Evolutionary conservation across 495 filamentous ascomycete species (phyloP), one percentile per base, ranked within the genome.

Genomic region (Friedmanniomyces simplex): DNA sequence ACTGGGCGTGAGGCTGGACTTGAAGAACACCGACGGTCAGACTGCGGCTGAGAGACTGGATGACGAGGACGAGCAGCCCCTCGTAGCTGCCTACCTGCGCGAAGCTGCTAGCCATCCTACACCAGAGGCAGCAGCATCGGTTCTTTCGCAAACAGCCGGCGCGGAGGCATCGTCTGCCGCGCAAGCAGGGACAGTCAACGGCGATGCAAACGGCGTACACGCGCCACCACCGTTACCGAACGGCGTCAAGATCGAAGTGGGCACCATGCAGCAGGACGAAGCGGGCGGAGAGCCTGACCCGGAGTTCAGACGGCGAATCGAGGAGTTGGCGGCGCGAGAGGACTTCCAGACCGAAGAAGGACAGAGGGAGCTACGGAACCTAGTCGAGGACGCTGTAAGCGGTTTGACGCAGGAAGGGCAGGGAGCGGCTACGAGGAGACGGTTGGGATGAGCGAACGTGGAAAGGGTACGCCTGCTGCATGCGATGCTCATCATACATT

Each of bases 1-100:
- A 66, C 74, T 97, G 2, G 82, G 81, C 1, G 81, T 87, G 30
- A 81, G 91, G 63, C 69, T 79, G 37, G 51, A 42, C 7, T 12
- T 55, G 24, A 68, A 66, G 28, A 61, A 63, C 41, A 34, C 36
- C 13, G 71, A 72, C n/a, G 69, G 68, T n/a, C 64, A 63, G 60
- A 69, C 68, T 2, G 72, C 73, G 1, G 63, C 66, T 45, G 72
- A 75, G 64, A 73, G 74, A 58, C 52, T 78, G 36, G 71, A 64
- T 8, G 71, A 70, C 48, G 75, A 77, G 26, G 75, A 69, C 50
- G 76, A 74, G 20, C 66, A 65, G 11, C 58, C 62, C 11, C 36
- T 63, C 14, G 66, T 68, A 1, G 67, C 62, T 16, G 66, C 55
- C 5, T 69, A 57, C 34, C 50, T 72, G 14, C 34, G 56, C 16